phyloP scores from a whole-genome alignment of 192 early-diverging fungal species.

The Coemansia sp. region DNA sequence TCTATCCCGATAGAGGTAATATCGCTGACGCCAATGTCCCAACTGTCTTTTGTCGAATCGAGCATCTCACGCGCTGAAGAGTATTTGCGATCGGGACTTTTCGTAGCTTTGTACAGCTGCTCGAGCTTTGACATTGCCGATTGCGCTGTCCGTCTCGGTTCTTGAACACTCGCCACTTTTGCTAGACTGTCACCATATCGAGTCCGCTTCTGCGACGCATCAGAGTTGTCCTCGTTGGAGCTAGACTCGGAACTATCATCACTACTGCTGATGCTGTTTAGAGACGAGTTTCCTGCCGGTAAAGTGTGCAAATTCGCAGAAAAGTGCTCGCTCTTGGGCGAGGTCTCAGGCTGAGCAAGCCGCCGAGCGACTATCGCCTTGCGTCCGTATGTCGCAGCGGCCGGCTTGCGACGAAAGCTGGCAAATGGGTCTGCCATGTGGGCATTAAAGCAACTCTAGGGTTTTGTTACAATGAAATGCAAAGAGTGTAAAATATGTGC shows the following conservation, averaged over 20 bases:
- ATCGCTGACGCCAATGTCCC: slow-evolving; percentile 25
- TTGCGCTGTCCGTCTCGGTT: slow-evolving; percentile 26
- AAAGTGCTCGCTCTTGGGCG: background rate
- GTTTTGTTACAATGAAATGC: background rate
- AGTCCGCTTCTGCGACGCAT: slow-evolving; percentile 8
- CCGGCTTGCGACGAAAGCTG: slow-evolving; percentile 44
- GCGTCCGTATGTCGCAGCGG: slow-evolving; percentile 49
- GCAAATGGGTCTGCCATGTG: slow-evolving; percentile 49
- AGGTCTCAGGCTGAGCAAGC: slow-evolving; percentile 16
- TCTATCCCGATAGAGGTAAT: background rate
- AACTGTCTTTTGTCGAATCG: slow-evolving; percentile 31
- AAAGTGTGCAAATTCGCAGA: background rate
- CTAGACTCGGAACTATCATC: background rate
- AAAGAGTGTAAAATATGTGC: background rate
- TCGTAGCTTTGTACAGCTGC: slow-evolving; percentile 30
- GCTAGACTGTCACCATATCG: background rate
- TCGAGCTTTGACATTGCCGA: slow-evolving; percentile 40
- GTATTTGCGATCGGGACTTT: background rate
- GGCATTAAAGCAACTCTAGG: slow-evolving; percentile 2
- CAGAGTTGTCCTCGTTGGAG: slow-evolving; percentile 9
- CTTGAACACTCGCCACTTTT: slow-evolving; percentile 3
- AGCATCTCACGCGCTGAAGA: slow-evolving; percentile 11
- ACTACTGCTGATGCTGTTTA: slow-evolving; percentile 1
- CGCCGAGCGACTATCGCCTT: slow-evolving; percentile 45
- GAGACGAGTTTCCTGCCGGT: background rate